Conservation (phyloP, 495 filamentous ascomycete genomes). For the Penicillium roqueforti region DNA sequence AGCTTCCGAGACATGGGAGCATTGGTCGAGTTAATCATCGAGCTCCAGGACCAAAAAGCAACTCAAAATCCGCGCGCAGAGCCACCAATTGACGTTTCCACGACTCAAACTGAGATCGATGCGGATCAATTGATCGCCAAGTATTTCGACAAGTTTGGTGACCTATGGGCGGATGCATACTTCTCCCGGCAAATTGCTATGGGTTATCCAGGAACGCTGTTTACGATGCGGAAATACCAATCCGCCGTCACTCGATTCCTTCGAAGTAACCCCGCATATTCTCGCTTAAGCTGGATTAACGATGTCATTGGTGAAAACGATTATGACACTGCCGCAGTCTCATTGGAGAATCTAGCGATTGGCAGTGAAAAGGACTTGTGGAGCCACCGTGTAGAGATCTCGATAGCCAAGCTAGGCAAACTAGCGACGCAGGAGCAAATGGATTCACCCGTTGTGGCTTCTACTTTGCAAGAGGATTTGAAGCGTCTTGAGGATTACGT, state of each 20-base stretch:
- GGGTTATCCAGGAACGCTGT: conserved; percentile 59
- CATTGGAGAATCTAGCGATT: conserved; percentile 60
- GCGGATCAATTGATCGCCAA: conserved; percentile 46
- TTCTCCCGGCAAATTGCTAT: conserved; percentile 70
- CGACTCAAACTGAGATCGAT: conserved; percentile 20
- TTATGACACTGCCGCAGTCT: conserved; percentile 63
- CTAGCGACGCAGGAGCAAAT: conserved; percentile 53
- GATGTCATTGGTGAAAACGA: conserved; percentile 71
- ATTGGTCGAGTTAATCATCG: conserved; percentile 58
- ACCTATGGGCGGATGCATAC: conserved; percentile 71
- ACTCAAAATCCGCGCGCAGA: conserved; percentile 9
- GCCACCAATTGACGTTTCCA: conserved; percentile 4
- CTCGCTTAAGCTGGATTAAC: conserved; percentile 90
- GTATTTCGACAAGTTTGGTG: conserved; percentile 73
- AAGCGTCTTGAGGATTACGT: conserved; percentile 55
- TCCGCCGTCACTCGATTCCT: conserved; percentile 70
- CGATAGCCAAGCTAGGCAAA: conserved; percentile 74
- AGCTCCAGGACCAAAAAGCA: conserved; percentile 43
- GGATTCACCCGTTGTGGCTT: conserved; percentile 11
- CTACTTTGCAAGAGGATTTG: conserved; percentile 32
- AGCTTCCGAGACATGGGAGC: conserved; percentile 65
- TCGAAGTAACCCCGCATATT: conserved; percentile 59
- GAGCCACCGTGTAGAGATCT: conserved; percentile 88
- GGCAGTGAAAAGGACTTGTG: conserved; percentile 69
- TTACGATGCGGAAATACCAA: conserved; percentile 61